A percentile compares a stretch with the other conserved stretches of the same genome.
Evolutionary conservation across 2,329 filamentous ascomycete genomes (phyloP).

Genomic region (Xylaria sp.): DNA sequence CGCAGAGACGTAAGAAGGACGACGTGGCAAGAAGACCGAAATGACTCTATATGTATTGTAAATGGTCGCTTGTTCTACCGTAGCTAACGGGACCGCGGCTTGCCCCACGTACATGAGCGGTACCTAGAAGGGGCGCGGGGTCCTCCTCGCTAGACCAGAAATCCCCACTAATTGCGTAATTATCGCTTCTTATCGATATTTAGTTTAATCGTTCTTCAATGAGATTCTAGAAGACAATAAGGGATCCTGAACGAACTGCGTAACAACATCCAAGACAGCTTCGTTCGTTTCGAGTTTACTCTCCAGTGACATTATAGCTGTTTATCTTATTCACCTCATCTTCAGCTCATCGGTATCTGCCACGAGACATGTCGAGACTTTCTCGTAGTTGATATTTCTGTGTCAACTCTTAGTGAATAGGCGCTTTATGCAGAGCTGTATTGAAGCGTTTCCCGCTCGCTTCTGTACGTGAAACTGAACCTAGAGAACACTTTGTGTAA

Average conservation of each 20-base stretch:
- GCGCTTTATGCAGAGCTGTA: no score
- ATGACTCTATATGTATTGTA: background rate
- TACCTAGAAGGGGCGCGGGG: conserved; percentile 10
- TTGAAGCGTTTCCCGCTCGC: no score
- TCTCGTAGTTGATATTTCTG: background rate
- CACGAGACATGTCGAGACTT: background rate
- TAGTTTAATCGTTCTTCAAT: background rate
- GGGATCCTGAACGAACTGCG: background rate
- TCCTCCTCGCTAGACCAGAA: conserved; percentile 9
- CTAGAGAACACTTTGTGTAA: background rate
- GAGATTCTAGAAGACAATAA: background rate
- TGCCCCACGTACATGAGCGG: background rate
- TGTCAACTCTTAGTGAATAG: background rate
- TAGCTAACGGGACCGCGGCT: no score
- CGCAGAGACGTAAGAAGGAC: background rate
- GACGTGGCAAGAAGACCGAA: background rate
- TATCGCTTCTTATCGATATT: background rate
- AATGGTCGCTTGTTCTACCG: background rate
- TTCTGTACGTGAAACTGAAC: background rate
- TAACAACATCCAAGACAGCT: background rate
- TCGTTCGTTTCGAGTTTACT: background rate
- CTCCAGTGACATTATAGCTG: background rate
- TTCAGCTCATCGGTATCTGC: background rate
- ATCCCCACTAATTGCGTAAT: conserved; percentile 6
- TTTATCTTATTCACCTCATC: background rate